Base-by-base conservation (phyloP, 306 rosid species). In the Pterocarpus macrocarpus region DNA sequence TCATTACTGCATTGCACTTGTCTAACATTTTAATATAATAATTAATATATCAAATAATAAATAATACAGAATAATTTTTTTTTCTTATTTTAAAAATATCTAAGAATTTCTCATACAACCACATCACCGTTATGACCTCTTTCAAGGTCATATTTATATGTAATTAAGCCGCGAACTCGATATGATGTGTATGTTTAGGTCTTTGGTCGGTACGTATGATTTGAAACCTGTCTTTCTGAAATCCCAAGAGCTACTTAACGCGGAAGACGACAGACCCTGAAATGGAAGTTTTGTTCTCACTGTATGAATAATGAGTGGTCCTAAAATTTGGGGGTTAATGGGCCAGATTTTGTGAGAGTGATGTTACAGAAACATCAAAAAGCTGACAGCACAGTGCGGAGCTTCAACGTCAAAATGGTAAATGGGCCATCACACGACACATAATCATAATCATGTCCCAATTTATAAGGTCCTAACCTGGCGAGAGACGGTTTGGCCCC, bases 331-430 rank as follows among this genome's bases (percentile, higher is more conserved):
- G 16, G 69, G 83, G 67, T 58, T 10, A 38, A 35, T 76, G 82
- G 85, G 47, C 59, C 82, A 85, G 10, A 44, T 30, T 76, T 28
- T 55, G 33, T 72, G 83, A 85, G 39, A 71, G 14, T 32, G 84
- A 84, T 67, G 55, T 32, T 8, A 73, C 62, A 66, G 22, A 81
- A 70, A 64, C 63, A 56, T 76, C 33, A 75, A 50, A 74, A 79
- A 62, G 77, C 50, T 17, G 34, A 58, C 49, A 58, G 71, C 32
- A 57, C 11, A 63, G 36, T 2, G 49, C 13, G 17, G 30, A 56
- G 49, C 77, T 79, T 10, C 6, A 43, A 5, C 8, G 7, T 5
- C 22, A 49, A 57, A 81, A 75, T 59, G 66, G 71, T 1, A 58
- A 5, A 66, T 39, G 72, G 85, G 36, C 41, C 77, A 84, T 61